Percentiles rank a stretch among this genome's conserved stretches.
phyloP scores from a whole-genome alignment of 1,284 basidiomycete genomes.

The Sporisorium graminicola region DNA sequence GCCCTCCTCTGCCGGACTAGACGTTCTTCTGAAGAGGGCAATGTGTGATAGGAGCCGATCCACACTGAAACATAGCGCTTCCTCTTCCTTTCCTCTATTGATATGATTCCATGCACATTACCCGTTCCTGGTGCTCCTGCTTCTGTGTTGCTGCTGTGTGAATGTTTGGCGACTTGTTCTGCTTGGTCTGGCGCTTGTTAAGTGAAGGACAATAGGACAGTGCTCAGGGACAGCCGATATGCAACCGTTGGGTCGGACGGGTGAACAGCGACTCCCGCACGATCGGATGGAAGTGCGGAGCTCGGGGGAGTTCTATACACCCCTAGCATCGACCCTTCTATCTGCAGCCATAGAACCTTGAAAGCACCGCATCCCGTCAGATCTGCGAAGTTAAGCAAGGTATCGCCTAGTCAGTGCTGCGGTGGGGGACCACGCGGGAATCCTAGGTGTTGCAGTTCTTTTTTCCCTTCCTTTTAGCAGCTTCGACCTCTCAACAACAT shows the following conservation, averaged over 20 bases:
- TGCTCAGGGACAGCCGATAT: too few relatives aligned
- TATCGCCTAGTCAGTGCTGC: constrained; percentile 85
- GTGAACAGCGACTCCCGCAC: too few relatives aligned
- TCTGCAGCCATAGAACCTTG: constrained; percentile 82
- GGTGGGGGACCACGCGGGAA: constrained; percentile 86
- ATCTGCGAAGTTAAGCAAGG: constrained; percentile 84
- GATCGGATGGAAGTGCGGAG: too few relatives aligned
- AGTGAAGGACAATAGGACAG: too few relatives aligned
- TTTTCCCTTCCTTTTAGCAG: too few relatives aligned
- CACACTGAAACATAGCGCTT: constrained; percentile 30
- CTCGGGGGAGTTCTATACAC: too few relatives aligned
- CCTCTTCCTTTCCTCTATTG: constrained; percentile 3
- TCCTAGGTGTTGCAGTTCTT: constrained; percentile 82
- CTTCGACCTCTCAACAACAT: too few relatives aligned
- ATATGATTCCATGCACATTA: constrained; percentile 40
- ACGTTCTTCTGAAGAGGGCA: not conserved
- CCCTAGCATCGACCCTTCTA: constrained; percentile 46
- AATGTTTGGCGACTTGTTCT: not conserved
- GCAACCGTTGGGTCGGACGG: too few relatives aligned
- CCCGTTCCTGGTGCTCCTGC: constrained; percentile 6
- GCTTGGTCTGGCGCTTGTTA: too few relatives aligned
- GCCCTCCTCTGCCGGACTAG: not conserved
- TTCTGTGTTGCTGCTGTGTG: not conserved
- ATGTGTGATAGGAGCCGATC: constrained; percentile 6
- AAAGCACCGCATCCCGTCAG: constrained; percentile 84